phyloP scores from a whole-genome alignment of 805 yeast genomes.

The Naumovozyma castellii region DNA sequence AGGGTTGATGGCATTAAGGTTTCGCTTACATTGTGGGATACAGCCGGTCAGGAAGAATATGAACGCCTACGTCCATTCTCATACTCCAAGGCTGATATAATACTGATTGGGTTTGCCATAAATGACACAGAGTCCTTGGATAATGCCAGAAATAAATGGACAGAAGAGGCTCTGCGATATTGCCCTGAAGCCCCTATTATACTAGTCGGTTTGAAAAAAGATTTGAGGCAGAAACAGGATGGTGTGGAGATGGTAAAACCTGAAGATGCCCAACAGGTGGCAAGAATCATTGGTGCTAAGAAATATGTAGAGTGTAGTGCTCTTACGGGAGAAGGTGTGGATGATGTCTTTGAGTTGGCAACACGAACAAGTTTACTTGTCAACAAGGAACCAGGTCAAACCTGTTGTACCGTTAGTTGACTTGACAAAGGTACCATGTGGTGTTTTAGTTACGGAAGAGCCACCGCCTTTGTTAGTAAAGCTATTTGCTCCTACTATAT shows the following conservation, averaged over 20 bases:
- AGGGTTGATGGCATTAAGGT: constrained; percentile 90
- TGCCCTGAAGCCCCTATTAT: constrained; percentile 75
- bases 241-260: constrained; percentile 42
- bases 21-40: constrained; percentile 84
- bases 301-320: constrained; percentile 83
- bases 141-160: constrained; percentile 82
- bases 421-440: neutral
- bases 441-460: no score
- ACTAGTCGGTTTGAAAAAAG: constrained; percentile 78
- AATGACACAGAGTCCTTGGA: constrained; percentile 77
- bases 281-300: constrained; percentile 73
- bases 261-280: constrained; percentile 56
- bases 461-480: no score
- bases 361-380: constrained; percentile 70
- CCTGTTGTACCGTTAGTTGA: constrained; percentile 31
- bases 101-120: constrained; percentile 76
- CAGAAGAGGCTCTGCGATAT: constrained; percentile 66
- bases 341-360: constrained; percentile 86
- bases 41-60: constrained; percentile 95
- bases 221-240: constrained; percentile 40
- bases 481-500: no score
- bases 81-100: constrained; percentile 78
- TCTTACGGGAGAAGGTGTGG: constrained; percentile 89
- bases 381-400: constrained; percentile 34
- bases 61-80: constrained; percentile 83